A percentile compares a stretch with the other conserved stretches of the same genome.
Evolutionary conservation across 257 asterid genomes (phyloP).

Genomic region (Nicotiana undulata): DNA sequence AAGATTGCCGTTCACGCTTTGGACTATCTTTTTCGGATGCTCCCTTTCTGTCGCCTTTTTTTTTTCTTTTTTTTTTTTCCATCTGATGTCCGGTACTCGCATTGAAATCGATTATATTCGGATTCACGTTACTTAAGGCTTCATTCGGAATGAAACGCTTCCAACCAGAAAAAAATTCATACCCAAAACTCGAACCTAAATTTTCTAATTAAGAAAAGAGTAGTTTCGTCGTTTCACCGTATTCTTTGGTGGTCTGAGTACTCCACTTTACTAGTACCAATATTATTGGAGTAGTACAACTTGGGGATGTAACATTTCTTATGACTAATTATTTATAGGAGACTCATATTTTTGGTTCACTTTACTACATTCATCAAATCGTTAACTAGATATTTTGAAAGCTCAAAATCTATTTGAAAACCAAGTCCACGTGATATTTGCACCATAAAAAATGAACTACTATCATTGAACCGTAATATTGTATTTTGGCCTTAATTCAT

Average conservation of each 20-base stretch:
- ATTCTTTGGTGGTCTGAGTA: background rate
- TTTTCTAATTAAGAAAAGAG: too few species aligned
- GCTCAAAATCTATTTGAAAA: background rate
- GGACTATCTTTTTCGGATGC: background rate
- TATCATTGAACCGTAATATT: background rate
- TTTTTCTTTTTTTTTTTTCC: background rate
- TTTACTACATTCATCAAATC: too few species aligned
- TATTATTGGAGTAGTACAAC: background rate
- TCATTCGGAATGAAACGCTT: fast-evolving
- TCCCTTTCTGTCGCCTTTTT: too few species aligned
- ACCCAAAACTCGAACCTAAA: fast-evolving
- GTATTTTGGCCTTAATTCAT: too few species aligned
- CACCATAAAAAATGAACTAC: background rate
- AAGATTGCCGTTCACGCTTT: background rate
- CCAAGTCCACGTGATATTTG: background rate
- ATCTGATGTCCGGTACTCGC: fast-evolving
- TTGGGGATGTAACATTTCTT: background rate
- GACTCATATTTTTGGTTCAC: background rate
- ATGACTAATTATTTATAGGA: too few species aligned
- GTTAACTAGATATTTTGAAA: background rate
- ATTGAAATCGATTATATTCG: fast-evolving
- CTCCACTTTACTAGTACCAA: background rate
- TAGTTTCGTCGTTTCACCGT: fast-evolving
- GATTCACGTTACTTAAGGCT: fast-evolving
- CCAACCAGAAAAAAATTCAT: too few species aligned